phyloP scores from a whole-genome alignment of 192 early-diverging fungal species.

The Dissophora globulifera region DNA sequence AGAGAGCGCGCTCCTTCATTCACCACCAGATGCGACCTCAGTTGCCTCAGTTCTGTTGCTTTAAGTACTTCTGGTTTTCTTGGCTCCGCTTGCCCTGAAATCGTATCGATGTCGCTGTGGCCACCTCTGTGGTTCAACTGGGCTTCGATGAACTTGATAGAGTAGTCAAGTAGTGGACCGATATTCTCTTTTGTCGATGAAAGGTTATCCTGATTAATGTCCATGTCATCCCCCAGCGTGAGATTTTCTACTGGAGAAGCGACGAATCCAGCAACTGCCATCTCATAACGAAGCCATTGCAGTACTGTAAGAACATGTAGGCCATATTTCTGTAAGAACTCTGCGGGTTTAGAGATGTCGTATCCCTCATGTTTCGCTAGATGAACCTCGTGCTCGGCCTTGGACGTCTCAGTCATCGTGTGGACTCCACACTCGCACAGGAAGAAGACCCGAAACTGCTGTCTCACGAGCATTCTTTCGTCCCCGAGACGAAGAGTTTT shows the following conservation, averaged over 20 bases:
- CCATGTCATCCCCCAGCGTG: background rate
- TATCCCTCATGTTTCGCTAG: conserved; percentile 24
- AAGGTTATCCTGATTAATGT: background rate
- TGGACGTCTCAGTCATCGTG: conserved; percentile 1
- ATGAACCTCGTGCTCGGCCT: conserved; percentile 9
- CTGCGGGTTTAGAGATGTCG: conserved; percentile 14
- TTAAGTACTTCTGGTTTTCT: background rate
- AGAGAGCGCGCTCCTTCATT: background rate
- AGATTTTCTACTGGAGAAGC: conserved; percentile 2
- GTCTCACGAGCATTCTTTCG: background rate
- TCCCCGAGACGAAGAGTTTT: background rate
- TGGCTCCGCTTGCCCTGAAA: background rate
- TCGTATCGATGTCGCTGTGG: background rate
- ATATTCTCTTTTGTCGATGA: background rate
- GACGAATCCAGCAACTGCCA: conserved; percentile 4
- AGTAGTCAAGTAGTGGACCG: background rate
- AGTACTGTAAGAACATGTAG: conserved; percentile 8
- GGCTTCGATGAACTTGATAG: background rate
- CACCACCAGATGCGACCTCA: background rate
- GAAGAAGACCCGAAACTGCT: conserved; percentile 18
- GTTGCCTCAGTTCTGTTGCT: background rate
- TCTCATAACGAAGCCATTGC: conserved; percentile 4
- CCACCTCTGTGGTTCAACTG: background rate
- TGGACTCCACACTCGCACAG: conserved; percentile 27
- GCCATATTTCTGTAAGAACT: conserved; percentile 38